Evolutionary conservation across 2,329 filamentous ascomycete species (phyloP), one percentile per base, ranked within the genome.

Genomic region (Beauveria varroae): DNA sequence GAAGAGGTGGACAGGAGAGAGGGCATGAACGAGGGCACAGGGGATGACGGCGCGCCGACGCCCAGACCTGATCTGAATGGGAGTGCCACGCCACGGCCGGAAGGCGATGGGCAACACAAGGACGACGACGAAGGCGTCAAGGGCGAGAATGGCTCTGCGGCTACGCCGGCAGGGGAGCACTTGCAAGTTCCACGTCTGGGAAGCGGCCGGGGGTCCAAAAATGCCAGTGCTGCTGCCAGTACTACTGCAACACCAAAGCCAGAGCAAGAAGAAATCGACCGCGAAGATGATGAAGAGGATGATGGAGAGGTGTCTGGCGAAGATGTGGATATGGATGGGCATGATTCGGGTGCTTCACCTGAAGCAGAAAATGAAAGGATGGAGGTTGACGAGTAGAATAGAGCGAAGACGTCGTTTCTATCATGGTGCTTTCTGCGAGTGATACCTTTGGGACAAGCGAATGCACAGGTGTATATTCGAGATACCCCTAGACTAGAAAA

Each of bases 1-100:
- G 93, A 96, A 72, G 92, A 96, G 75, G 90, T 95, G 0, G 92
- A 96, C 75, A 81, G 91, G 47, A 84, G 91, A 60, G 91, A 96
- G 73, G 91, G 91, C 34, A 91, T 91, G 85, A 83, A 85, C 61
- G 86, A 86, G 65, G 87, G 86, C 53, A 83, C 79, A 18, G 87
- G 87, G 66, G 86, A 86, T 34, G 80, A 81, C 16, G 76, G 74
- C 2, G 81, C 78, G 12, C 76, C 78, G 50, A 85, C 81, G 43
- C 81, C 83, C 2, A 70, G 77, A 58, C 76, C 77, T 37, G 82
- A 78, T 26, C 74, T 73, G 2, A 83, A 79, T 61, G 79, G 77
- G 8, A 81, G 83, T 61, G 76, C 73, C n/a, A 82, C 81, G 40
- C 80, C 79, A 2, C 72, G 73, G 40, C 77, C 78, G 1, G 80